Evolutionary conservation across 2,329 filamentous ascomycete species (phyloP), one percentile per base, ranked within the genome.

Genomic region (Paracoccidioides brasiliensis): DNA sequence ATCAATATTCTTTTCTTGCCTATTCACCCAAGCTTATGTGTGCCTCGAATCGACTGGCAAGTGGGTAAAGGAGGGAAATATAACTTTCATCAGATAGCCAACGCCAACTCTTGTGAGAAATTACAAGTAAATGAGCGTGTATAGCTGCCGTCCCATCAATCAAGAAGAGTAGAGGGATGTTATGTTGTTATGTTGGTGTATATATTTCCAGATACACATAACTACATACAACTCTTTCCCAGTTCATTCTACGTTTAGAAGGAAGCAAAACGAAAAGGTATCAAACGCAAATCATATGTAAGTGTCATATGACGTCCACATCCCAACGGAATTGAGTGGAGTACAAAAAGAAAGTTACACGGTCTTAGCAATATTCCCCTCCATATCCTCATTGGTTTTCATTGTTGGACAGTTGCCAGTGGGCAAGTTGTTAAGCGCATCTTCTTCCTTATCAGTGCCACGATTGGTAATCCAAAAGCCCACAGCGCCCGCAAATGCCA

Each of bases 381-480:
- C 56, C 43, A 44, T 3, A 51, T 55, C 54, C n/a, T 12, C 38
- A 28, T n/a, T 5, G 14, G 22, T n/a, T 15, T 15, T 10, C 45
- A 28, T 22, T 9, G 9, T 15, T 28, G 51, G 32, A 30, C 51
- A 57, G 28, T 48, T 44, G 8, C 56, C 44, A 12, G 40, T 41
- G 7, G 55, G 54, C 37, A 70, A 57, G 56, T 66, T 62, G 44
- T 90, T 90, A 61, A 85, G 72, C 62, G 76, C 74, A 67, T 89
- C 86, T 66, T 90, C 86, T 60, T 83, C 74, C 32, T 69, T 71
- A 64, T 90, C 86, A 8, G 85, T 74, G n/a, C 78, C 73, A 42
- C 76, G 72, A 73, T 85, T 86, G 64, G 77, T 80, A 63, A 83
- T 67, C 84, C 84, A 90, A 72, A 90, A 89, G 1, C 75, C 73